Percentiles rank a stretch among this genome's conserved stretches.
phyloP scores from a whole-genome alignment of 805 yeast species.

The Ogataea dorogensis region DNA sequence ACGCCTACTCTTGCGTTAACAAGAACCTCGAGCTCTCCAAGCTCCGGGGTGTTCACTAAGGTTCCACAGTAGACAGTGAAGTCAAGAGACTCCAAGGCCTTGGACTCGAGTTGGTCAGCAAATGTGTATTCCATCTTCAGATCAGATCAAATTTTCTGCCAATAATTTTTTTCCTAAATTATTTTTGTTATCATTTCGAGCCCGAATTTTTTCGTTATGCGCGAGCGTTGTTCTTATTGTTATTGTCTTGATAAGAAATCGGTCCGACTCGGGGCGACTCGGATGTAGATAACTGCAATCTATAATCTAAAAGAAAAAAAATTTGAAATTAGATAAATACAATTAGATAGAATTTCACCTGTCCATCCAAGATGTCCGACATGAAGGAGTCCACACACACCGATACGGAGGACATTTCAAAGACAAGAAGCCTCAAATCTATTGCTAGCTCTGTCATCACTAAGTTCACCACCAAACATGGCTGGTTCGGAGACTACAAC shows the following conservation, averaged over 20 bases:
- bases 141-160: too few species aligned
- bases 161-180: background rate
- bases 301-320: background rate
- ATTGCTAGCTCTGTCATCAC: background rate
- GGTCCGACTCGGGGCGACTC: slow-evolving; percentile 10
- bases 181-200: too few species aligned
- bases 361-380: background rate
- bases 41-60: slow-evolving; percentile 59
- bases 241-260: background rate
- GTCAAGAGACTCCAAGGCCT: slow-evolving; percentile 5
- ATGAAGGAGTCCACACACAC: background rate
- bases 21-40: slow-evolving; percentile 54
- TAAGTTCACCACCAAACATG: slow-evolving; percentile 40
- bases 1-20: slow-evolving; percentile 60
- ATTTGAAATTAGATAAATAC: background rate
- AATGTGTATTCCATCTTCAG: slow-evolving; percentile 1
- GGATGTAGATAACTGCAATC: too few species aligned
- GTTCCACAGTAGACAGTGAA: slow-evolving; percentile 58
- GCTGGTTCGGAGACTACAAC: slow-evolving; percentile 75
- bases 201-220: too few species aligned
- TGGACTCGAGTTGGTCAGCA: slow-evolving; percentile 2
- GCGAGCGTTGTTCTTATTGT: too few species aligned
- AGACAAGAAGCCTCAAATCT: background rate
- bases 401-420: background rate
- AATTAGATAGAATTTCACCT: background rate